These are phyloP conservation scores for Eudorina sp. DNA, from an alignment of 139 green algal species.

Conservation along the genomic window DNA sequence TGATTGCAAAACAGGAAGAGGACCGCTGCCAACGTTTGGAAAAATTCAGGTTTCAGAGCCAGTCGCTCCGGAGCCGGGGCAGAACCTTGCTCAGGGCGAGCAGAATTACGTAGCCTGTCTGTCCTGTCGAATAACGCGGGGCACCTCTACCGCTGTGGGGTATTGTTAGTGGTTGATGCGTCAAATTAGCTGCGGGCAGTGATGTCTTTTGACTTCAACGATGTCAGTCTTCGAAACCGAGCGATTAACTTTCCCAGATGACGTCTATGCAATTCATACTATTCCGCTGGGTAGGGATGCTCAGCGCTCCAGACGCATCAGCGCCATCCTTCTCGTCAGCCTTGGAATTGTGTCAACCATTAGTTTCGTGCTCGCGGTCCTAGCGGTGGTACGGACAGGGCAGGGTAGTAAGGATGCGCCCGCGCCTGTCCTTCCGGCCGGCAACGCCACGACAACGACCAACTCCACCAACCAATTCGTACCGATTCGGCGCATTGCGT, in stretches of 20 bases:
- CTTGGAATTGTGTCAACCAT: neutral
- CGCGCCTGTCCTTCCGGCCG: neutral
- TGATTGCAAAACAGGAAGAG: too few relatives aligned
- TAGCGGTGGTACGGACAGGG: neutral
- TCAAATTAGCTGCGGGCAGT: too few relatives aligned
- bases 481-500: conserved; percentile 59
- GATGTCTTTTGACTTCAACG: neutral
- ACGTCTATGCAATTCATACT: conserved; percentile 10
- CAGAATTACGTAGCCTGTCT: too few relatives aligned
- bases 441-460: neutral
- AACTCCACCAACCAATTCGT: neutral
- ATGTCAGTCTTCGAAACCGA: conserved; percentile 32
- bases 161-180: too few relatives aligned
- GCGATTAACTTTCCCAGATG: neutral
- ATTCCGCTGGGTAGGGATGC: neutral
- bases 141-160: too few relatives aligned
- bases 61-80: too few relatives aligned
- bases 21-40: too few relatives aligned
- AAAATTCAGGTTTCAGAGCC: too few relatives aligned
- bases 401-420: neutral
- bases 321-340: neutral
- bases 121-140: too few relatives aligned
- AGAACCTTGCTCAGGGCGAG: too few relatives aligned
- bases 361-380: neutral
- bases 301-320: neutral